These are phyloP conservation scores for Dothiorella sarmentorum DNA, from an alignment of 2,329 filamentous ascomycete genomes.

Conservation along the genomic window DNA sequence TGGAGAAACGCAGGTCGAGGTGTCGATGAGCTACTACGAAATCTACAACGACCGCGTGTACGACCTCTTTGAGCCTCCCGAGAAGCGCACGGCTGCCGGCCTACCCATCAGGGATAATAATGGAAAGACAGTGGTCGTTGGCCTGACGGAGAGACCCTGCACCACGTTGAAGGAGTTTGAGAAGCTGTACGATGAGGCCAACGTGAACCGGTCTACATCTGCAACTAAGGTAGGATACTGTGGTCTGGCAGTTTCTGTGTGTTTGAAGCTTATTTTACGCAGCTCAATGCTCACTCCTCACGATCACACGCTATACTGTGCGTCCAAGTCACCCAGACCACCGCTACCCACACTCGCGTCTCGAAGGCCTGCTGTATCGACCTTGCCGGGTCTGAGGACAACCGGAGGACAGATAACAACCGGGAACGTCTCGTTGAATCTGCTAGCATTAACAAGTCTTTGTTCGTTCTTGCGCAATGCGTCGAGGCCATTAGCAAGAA, in stretches of 20 bases:
- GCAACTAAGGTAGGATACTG: slow-evolving; percentile 65
- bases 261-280: neutral
- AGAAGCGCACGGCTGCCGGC: slow-evolving; percentile 79
- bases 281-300: slow-evolving; percentile 85
- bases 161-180: slow-evolving; percentile 87
- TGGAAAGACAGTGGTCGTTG: slow-evolving; percentile 82
- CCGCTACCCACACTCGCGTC: slow-evolving; percentile 61
- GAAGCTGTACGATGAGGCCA: slow-evolving; percentile 82
- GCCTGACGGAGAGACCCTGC: slow-evolving; percentile 78
- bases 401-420: slow-evolving; percentile 87
- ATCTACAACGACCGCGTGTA: slow-evolving; percentile 97
- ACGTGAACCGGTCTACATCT: slow-evolving; percentile 84
- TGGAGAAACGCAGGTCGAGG: slow-evolving; percentile 66
- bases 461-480: slow-evolving; percentile 91
- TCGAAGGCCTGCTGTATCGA: slow-evolving; percentile 93
- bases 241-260: neutral
- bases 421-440: slow-evolving; percentile 92
- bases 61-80: slow-evolving; percentile 81
- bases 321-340: slow-evolving; percentile 79
- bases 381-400: slow-evolving; percentile 92
- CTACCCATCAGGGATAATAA: slow-evolving; percentile 81
- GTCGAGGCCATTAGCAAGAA: slow-evolving; percentile 88
- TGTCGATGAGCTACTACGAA: slow-evolving; percentile 87
- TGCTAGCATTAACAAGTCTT: slow-evolving; percentile 93
- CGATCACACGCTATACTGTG: slow-evolving; percentile 87